Percentiles rank a stretch among this genome's conserved stretches.
Evolutionary conservation across 2,329 filamentous ascomycete genomes (phyloP).

Genomic region (Xylariaceae sp.): DNA sequence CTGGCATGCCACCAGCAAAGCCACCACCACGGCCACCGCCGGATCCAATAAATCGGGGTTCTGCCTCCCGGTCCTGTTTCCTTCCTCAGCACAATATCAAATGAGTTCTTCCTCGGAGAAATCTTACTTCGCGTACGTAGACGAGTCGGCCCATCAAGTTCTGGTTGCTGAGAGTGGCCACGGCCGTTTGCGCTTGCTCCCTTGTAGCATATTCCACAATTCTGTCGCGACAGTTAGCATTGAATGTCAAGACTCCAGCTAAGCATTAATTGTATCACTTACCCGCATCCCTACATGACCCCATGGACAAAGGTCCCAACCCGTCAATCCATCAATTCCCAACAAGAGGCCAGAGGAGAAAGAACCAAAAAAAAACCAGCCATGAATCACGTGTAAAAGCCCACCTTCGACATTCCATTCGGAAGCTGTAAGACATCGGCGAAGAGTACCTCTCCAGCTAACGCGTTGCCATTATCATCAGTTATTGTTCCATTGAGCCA

Average conservation of each 20-base stretch:
- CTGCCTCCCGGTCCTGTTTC: slow-evolving; percentile 85
- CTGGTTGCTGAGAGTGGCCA: slow-evolving; percentile 97
- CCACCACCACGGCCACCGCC: slow-evolving; percentile 52
- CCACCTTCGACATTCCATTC: slow-evolving; percentile 99
- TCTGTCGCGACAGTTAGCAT: slow-evolving; percentile 46
- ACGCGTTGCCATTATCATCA: slow-evolving; percentile 34
- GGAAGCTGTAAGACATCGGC: slow-evolving; percentile 99
- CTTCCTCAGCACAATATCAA: slow-evolving; percentile 21
- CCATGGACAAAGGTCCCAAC: slow-evolving; percentile 80
- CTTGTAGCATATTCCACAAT: slow-evolving; percentile 99
- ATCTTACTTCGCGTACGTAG: slow-evolving; percentile 88
- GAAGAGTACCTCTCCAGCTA: slow-evolving; percentile 98
- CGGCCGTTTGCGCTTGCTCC: slow-evolving; percentile 97
- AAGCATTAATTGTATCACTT: slow-evolving; percentile 42
- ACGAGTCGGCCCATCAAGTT: slow-evolving; percentile 97
- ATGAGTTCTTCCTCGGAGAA: slow-evolving; percentile 11
- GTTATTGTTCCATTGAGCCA: slow-evolving; percentile 28
- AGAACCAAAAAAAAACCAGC: slow-evolving; percentile 73
- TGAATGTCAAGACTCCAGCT: neutral
- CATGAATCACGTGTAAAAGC: slow-evolving; percentile 83
- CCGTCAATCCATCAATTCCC: slow-evolving; percentile 98
- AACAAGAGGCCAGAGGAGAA: slow-evolving; percentile 58
- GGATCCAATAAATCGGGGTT: slow-evolving; percentile 87
- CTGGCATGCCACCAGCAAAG: slow-evolving; percentile 42
- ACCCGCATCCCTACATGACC: slow-evolving; percentile 99